phyloP scores from a whole-genome alignment of 106 monocot genomes.

The Alisma plantagoaquatica region DNA sequence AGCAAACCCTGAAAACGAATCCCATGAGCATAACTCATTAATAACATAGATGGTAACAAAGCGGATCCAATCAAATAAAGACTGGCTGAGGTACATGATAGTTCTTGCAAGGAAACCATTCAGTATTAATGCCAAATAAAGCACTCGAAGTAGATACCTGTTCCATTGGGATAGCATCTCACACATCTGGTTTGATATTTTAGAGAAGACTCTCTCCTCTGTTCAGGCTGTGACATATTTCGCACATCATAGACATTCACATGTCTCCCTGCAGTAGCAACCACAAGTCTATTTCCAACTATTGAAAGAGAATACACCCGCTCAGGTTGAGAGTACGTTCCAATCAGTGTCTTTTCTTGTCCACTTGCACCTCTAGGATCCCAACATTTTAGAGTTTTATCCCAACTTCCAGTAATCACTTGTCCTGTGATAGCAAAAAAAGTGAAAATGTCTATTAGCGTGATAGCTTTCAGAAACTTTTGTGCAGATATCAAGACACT shows the following conservation, averaged over 20 bases:
- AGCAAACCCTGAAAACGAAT: conserved; percentile 64
- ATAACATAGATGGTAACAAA: too few relatives aligned
- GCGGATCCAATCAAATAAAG: too few relatives aligned
- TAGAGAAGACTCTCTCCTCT: conserved; percentile 79
- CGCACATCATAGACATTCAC: conserved; percentile 92
- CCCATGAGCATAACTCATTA: not conserved
- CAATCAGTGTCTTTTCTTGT: conserved; percentile 64
- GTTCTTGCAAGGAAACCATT: too few relatives aligned
- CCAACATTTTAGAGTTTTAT: conserved; percentile 93
- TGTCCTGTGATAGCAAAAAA: conserved; percentile 79
- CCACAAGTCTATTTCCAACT: conserved; percentile 69
- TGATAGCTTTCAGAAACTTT: too few relatives aligned
- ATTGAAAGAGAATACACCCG: conserved; percentile 92
- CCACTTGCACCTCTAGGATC: conserved; percentile 97
- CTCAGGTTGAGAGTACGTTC: conserved; percentile 82
- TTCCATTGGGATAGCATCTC: conserved; percentile 92
- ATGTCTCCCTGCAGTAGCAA: conserved; percentile 96
- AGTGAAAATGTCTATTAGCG: too few relatives aligned
- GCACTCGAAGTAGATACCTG: too few relatives aligned
- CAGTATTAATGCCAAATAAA: too few relatives aligned
- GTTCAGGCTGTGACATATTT: conserved; percentile 98
- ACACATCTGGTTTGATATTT: conserved; percentile 99
- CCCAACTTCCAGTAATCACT: conserved; percentile 98
- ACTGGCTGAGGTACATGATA: too few relatives aligned
- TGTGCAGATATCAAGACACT: too few relatives aligned